Conservation (phyloP, 2,329 filamentous ascomycete species). For the Aspergillus costaricaensis region DNA sequence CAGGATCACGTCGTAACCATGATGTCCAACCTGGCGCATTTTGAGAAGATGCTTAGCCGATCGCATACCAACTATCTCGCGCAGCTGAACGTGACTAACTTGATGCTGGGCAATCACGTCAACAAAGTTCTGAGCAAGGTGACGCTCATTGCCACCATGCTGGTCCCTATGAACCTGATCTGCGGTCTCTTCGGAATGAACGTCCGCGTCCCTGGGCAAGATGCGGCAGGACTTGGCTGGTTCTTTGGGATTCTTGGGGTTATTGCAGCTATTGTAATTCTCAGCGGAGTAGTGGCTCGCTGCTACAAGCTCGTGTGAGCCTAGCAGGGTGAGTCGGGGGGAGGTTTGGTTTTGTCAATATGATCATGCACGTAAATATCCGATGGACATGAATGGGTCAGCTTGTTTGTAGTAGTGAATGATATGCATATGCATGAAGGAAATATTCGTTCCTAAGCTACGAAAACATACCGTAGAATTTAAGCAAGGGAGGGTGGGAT, state of each 20-base stretch:
- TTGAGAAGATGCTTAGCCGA: constrained; percentile 94
- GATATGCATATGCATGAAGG: no score
- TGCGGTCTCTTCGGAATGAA: constrained; percentile 63
- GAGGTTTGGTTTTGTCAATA: neutral
- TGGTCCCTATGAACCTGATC: constrained; percentile 94
- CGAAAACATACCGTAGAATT: no score
- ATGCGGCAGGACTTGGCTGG: constrained; percentile 42
- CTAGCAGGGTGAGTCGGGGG: neutral
- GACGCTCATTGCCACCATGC: constrained; percentile 86
- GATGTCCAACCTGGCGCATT: constrained; percentile 94
- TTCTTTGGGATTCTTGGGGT: constrained; percentile 54
- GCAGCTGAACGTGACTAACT: constrained; percentile 88
- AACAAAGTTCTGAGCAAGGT: constrained; percentile 94
- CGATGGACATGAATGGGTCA: neutral
- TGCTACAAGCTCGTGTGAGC: constrained; percentile 44
- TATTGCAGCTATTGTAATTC: constrained; percentile 45
- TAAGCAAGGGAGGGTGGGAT: neutral
- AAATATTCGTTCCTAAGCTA: no score
- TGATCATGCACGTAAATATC: neutral
- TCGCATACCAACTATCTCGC: constrained; percentile 96
- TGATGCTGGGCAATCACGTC: constrained; percentile 81
- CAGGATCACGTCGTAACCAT: constrained; percentile 99
- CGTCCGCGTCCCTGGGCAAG: constrained; percentile 48
- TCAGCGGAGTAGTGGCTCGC: constrained; percentile 42
- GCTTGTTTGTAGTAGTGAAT: neutral